Evolutionary conservation across 768 basidiomycete species (phyloP), one percentile per base, ranked within the genome.

Genomic region (Phlebiopsis gigantea): DNA sequence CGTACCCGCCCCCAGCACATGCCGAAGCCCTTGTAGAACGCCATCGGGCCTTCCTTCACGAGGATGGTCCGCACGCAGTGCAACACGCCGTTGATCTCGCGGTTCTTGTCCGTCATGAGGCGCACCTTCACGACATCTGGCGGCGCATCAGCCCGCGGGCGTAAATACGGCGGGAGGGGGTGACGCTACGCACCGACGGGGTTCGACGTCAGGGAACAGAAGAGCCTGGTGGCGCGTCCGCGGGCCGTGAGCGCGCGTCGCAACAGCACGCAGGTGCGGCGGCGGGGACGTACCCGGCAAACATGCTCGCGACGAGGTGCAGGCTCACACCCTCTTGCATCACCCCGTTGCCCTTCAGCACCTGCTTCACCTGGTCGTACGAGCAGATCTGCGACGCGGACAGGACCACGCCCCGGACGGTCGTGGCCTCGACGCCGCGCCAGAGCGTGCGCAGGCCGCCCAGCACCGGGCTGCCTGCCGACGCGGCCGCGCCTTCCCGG

Each of bases 1-100:
- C 71, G 43, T 53, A 72, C 72, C 46, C 72, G 57, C 10, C 71
- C 71, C 72, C 72, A 73, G 52, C 72, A 73, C 72, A 73, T 72
- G n/a, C 68, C 64, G 52, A 73, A 73, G n/a, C 72, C 72, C 57
- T 73, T 73, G 57, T 61, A 73, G 55, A 73, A 72, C 5, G 70
- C 69, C 50, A 67, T 56, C 9, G 63, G 65, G 0, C 72, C 71
- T 57, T 73, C 72, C 17, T 67, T 55, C 26, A 53, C 49, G 53
- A 71, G 31, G 43, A 73, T 66, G 22, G 54, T 65, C 58, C 58
- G 52, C 19, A 72, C 66, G 48, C 71, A 72, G 59, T 71, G 67
- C 30, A 65, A 22, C 12, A 67, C 66, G 34, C 69, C 68, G 17
- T 60, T 61, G 53, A 60, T 63, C 58, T 66, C 56, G 39, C 69